Conservation (phyloP, 2,329 filamentous ascomycete genomes). For the Sporothrix globosa region DNA sequence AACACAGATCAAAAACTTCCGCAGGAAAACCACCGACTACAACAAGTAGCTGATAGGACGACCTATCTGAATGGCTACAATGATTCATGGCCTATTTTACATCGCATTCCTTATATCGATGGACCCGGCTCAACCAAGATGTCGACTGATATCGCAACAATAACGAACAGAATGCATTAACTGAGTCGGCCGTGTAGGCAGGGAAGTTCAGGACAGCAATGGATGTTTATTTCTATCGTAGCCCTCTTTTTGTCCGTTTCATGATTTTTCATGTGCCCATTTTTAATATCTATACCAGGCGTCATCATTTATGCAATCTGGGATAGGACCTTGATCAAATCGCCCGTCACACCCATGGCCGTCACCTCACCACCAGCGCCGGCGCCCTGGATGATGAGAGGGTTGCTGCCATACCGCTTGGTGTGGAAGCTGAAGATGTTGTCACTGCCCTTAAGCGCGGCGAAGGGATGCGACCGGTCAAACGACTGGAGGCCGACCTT, state of each 20-base stretch:
- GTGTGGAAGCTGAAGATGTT: constrained; percentile 99
- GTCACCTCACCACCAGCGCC: constrained; percentile 95
- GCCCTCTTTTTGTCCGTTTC: not conserved
- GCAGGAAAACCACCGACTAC: not conserved
- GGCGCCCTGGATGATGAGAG: constrained; percentile 90
- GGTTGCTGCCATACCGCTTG: constrained; percentile 86
- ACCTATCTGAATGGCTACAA: not conserved
- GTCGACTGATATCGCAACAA: not conserved
- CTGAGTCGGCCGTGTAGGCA: not conserved
- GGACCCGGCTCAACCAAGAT: not conserved
- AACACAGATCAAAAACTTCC: not conserved
- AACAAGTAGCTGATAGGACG: not conserved
- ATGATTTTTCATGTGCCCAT: not conserved
- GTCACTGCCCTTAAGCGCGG: constrained; percentile 92
- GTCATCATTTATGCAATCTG: constrained; percentile 57
- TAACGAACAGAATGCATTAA: not conserved
- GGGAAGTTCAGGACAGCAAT: not conserved
- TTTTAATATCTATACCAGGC: not conserved
- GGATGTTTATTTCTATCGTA: not conserved
- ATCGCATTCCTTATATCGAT: not conserved
- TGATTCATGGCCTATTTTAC: not conserved
- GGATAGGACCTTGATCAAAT: constrained; percentile 85
- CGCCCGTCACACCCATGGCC: constrained; percentile 94
- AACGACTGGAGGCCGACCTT: constrained; percentile 93
- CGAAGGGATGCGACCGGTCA: constrained; percentile 86